These are phyloP conservation scores for Neopestalotiopsis sp. DNA, from an alignment of 2,329 filamentous ascomycete genomes.

Conservation along the genomic window DNA sequence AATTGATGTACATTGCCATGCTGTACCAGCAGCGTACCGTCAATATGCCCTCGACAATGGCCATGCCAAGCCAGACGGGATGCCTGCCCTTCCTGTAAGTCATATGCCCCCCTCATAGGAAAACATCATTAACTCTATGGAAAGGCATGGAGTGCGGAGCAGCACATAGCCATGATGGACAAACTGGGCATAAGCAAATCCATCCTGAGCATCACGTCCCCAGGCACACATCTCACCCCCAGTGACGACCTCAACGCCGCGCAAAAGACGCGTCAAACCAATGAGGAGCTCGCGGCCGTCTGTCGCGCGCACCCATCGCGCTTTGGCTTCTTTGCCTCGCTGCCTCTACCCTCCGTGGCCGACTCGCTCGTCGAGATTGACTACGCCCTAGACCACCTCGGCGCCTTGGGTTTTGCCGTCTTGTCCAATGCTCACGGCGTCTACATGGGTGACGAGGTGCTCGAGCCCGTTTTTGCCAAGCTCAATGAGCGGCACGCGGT, in stretches of 20 bases:
- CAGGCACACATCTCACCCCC: slow-evolving; percentile 51
- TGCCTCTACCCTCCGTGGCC: slow-evolving; percentile 40
- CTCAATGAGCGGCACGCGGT: slow-evolving; percentile 42
- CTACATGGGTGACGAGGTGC: slow-evolving; percentile 47
- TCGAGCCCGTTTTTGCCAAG: slow-evolving; percentile 45
- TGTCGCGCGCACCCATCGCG: slow-evolving; percentile 31
- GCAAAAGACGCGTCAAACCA: slow-evolving; percentile 28
- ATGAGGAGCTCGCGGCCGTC: slow-evolving; percentile 37
- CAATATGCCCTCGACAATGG: slow-evolving; percentile 44
- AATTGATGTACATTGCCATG: slow-evolving; percentile 56
- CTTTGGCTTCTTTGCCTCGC: slow-evolving; percentile 46
- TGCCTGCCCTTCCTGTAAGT: slow-evolving; percentile 49
- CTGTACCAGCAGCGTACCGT: slow-evolving; percentile 47
- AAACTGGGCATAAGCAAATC: slow-evolving; percentile 52
- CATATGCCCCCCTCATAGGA: background rate
- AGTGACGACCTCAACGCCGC: slow-evolving; percentile 37
- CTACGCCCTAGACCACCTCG: slow-evolving; percentile 36
- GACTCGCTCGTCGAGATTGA: slow-evolving; percentile 40
- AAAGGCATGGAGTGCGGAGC: slow-evolving; percentile 47
- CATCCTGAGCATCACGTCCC: slow-evolving; percentile 59
- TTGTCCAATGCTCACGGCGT: slow-evolving; percentile 44
- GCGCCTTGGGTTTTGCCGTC: slow-evolving; percentile 45
- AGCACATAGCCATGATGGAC: slow-evolving; percentile 56
- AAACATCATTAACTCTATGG: background rate
- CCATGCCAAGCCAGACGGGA: slow-evolving; percentile 51